A percentile compares a stretch with the other conserved stretches of the same genome.
Evolutionary conservation across 2,329 filamentous ascomycete species (phyloP).

Genomic region (Myriosclerotinia curreyana): DNA sequence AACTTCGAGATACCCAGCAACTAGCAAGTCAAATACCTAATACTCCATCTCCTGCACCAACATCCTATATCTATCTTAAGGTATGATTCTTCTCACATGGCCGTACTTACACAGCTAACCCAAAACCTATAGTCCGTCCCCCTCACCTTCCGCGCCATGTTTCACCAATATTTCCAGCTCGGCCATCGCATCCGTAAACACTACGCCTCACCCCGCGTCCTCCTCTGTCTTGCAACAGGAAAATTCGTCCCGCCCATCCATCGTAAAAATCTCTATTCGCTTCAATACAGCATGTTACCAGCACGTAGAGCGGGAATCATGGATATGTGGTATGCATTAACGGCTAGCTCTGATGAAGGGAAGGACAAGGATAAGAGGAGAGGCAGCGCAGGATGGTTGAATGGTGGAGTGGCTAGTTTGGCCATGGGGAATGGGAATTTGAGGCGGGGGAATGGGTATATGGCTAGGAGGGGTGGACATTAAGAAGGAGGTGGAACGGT

Average conservation of each 20-base stretch:
- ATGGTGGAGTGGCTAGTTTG: slow-evolving; percentile 9
- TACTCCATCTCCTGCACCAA: slow-evolving; percentile 45
- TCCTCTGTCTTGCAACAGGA: slow-evolving; percentile 83
- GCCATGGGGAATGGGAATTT: slow-evolving; percentile 12
- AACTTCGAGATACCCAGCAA: slow-evolving; percentile 71
- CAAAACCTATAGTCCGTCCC: slow-evolving; percentile 70
- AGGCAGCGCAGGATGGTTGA: slow-evolving; percentile 18
- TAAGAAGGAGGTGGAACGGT: background rate
- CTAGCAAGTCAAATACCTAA: slow-evolving; percentile 42
- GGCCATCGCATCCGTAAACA: slow-evolving; percentile 89
- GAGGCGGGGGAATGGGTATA: slow-evolving; percentile 21
- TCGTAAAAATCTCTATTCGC: slow-evolving; percentile 86
- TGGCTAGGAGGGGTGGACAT: slow-evolving; percentile 19
- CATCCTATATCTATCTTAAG: slow-evolving; percentile 83
- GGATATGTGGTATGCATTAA: slow-evolving; percentile 69
- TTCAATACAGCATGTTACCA: slow-evolving; percentile 98
- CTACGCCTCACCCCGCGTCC: slow-evolving; percentile 84
- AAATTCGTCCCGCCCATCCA: slow-evolving; percentile 95
- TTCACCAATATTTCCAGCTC: slow-evolving; percentile 95
- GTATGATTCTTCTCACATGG: slow-evolving; percentile 45
- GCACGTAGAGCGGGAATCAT: slow-evolving; percentile 72
- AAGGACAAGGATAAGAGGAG: slow-evolving; percentile 24
- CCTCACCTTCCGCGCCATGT: slow-evolving; percentile 87
- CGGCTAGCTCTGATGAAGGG: slow-evolving; percentile 23
- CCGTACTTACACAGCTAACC: slow-evolving; percentile 26